Conservation (phyloP, 805 yeast species). For the Ogataea salicorniae region DNA sequence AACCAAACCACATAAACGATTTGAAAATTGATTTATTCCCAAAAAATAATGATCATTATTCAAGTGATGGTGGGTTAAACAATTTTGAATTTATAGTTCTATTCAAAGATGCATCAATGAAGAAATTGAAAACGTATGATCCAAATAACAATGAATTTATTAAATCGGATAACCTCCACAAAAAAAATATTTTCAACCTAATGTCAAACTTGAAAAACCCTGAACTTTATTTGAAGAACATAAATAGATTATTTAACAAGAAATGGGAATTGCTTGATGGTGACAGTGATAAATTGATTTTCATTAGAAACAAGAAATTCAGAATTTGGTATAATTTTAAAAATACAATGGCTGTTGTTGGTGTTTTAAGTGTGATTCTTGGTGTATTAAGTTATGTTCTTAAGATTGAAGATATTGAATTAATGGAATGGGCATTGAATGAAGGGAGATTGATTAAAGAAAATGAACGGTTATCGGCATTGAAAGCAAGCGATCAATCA, state of each 20-base stretch:
- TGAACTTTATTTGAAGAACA: conserved; percentile 28
- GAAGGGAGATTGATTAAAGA: not conserved
- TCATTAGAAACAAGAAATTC: conserved; percentile 29
- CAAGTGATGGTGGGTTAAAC: no score
- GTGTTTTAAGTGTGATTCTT: conserved; percentile 22
- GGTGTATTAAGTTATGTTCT: conserved; percentile 26
- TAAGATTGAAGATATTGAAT: conserved; percentile 13
- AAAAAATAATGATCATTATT: not conserved
- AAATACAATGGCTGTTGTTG: conserved; percentile 27
- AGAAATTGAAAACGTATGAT: conserved; percentile 5
- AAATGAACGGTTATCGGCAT: not conserved
- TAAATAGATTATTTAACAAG: conserved; percentile 38
- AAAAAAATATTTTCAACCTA: conserved; percentile 9
- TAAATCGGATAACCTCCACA: not conserved
- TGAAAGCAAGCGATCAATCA: not conserved
- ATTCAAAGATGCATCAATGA: conserved; percentile 31
- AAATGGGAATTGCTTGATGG: conserved; percentile 57
- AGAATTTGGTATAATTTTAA: conserved; percentile 14
- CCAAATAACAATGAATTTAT: not conserved
- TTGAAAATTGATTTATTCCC: conserved; percentile 17
- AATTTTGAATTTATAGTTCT: conserved; percentile 18
- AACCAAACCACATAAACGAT: not conserved
- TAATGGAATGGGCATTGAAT: conserved; percentile 1
- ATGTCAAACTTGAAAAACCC: conserved; percentile 33
- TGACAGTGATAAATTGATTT: conserved; percentile 36